Conservation (phyloP, 1,139 yeast species). For the Hyphopichia wangnamkhiaoensis region DNA sequence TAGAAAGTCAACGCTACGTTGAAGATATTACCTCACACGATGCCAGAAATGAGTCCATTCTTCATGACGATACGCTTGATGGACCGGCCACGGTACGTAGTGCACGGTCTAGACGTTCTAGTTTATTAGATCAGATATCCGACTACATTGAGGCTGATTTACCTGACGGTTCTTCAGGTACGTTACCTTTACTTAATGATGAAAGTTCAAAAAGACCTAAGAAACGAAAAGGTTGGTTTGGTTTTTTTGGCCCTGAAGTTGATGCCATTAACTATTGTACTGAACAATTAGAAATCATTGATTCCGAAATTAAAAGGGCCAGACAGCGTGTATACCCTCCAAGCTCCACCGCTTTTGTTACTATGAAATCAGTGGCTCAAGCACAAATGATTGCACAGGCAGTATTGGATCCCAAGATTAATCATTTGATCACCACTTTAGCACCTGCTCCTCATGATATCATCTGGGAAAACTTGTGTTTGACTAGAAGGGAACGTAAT, state of each 20-base stretch:
- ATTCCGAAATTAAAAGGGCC: constrained; percentile 56
- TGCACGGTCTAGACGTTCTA: constrained; percentile 6
- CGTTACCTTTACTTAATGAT: constrained; percentile 30
- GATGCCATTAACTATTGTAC: constrained; percentile 69
- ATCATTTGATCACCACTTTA: constrained; percentile 66
- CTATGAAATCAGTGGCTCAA: constrained; percentile 81
- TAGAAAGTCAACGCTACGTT: constrained; percentile 2
- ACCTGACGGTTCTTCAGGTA: constrained; percentile 16
- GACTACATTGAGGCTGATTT: constrained; percentile 11
- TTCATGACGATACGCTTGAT: not conserved
- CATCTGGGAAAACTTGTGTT: constrained; percentile 72
- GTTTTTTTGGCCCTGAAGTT: constrained; percentile 55
- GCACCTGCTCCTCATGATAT: constrained; percentile 92
- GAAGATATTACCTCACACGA: not conserved
- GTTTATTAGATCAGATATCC: constrained; percentile 16
- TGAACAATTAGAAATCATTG: constrained; percentile 55
- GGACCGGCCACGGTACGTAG: no score
- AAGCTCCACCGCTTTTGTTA: constrained; percentile 66
- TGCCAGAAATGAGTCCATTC: no score
- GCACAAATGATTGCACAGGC: constrained; percentile 94
- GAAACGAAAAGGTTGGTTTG: constrained; percentile 50
- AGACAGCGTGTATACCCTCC: constrained; percentile 66
- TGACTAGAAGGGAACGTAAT: constrained; percentile 58
- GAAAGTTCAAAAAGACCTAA: constrained; percentile 41
- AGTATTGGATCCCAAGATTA: constrained; percentile 75